phyloP scores from a whole-genome alignment of 2,329 filamentous ascomycete species.

The Cadophora sp. region DNA sequence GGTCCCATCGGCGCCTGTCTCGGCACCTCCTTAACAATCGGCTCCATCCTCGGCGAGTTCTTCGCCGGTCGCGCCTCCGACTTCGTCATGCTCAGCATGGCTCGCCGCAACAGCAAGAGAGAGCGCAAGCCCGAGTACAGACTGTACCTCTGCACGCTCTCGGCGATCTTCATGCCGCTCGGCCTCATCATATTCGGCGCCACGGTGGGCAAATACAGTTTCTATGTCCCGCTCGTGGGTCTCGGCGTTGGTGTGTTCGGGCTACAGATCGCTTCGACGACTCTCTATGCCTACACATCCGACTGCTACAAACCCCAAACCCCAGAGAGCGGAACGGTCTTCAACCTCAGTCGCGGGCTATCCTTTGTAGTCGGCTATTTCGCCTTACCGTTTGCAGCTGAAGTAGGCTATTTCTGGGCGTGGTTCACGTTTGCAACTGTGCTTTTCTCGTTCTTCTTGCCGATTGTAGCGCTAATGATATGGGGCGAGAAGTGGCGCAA shows the following conservation, averaged over 20 bases:
- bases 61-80: constrained; percentile 39
- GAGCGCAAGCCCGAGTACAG: constrained; percentile 41
- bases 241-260: constrained; percentile 40
- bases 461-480: constrained; percentile 36
- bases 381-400: constrained; percentile 34
- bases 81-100: constrained; percentile 35
- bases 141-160: constrained; percentile 39
- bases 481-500: constrained; percentile 40
- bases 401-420: constrained; percentile 34
- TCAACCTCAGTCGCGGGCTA: constrained; percentile 39
- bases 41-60: constrained; percentile 39
- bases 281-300: constrained; percentile 40
- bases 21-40: constrained; percentile 37
- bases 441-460: constrained; percentile 36
- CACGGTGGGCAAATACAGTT: constrained; percentile 34
- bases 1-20: constrained; percentile 41
- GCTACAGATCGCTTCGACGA: constrained; percentile 39
- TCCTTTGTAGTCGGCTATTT: constrained; percentile 41
- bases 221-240: constrained; percentile 37
- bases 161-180: constrained; percentile 39
- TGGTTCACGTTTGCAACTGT: constrained; percentile 40
- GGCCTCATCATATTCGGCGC: constrained; percentile 42
- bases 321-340: constrained; percentile 38
- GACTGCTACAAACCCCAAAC: constrained; percentile 42
- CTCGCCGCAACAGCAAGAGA: constrained; percentile 27